Percentiles rank a stretch among this genome's conserved stretches.
Conservation (phyloP, 2,329 filamentous ascomycete genomes). For the Pseudogymnoascus sp. region DNA sequence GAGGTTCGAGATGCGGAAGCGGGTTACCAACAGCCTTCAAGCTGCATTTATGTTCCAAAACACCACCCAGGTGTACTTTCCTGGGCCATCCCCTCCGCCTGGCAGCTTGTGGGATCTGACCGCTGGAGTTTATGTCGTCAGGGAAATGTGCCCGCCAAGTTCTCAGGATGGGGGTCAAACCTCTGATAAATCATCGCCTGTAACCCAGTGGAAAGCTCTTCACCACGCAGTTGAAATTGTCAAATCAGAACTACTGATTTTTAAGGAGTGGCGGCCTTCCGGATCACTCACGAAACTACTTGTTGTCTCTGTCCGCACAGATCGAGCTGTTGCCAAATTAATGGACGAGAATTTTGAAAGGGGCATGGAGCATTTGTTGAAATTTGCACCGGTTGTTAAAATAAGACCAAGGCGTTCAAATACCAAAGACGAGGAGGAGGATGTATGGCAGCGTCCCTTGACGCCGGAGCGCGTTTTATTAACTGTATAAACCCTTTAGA, state of each 20-base stretch:
- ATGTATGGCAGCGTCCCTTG: not conserved
- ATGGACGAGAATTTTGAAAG: not conserved
- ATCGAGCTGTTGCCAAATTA: not conserved
- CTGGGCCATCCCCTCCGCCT: not conserved
- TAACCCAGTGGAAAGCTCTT: not conserved
- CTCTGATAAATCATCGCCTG: not conserved
- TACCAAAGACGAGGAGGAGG: not conserved
- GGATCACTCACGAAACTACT: not conserved
- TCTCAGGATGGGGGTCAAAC: not conserved
- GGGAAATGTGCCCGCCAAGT: not conserved
- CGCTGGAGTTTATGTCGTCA: not conserved
- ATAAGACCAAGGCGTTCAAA: not conserved
- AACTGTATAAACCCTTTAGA: not conserved
- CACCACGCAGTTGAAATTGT: constrained; percentile 1
- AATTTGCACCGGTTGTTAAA: not conserved
- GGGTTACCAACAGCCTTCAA: not conserved
- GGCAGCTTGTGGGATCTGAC: not conserved
- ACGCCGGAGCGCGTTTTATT: not conserved
- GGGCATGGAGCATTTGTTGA: not conserved
- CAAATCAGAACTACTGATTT: not conserved
- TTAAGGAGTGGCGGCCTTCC: not conserved
- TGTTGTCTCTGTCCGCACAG: not conserved
- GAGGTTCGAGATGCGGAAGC: not conserved
- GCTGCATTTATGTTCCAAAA: not conserved
- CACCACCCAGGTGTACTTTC: not conserved